These are phyloP conservation scores for Trichophyton benhamiae DNA, from an alignment of 2,329 filamentous ascomycete genomes.

Conservation along the genomic window DNA sequence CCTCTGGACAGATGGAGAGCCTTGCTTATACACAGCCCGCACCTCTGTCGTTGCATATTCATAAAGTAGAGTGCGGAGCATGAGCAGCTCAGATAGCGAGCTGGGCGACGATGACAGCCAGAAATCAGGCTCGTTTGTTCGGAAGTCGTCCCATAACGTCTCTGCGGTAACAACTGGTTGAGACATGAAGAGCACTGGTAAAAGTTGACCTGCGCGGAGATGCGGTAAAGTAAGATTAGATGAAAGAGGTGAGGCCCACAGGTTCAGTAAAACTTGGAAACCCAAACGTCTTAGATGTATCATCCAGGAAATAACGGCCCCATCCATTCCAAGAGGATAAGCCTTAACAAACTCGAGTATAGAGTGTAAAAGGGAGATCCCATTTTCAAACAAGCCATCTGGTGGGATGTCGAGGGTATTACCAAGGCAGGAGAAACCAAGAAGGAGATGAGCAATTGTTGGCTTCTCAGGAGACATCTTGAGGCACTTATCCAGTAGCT, in stretches of 20 bases:
- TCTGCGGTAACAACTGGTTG: slow-evolving; percentile 59
- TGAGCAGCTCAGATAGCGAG: slow-evolving; percentile 65
- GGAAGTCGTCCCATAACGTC: slow-evolving; percentile 60
- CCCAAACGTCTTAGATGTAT: slow-evolving; percentile 55
- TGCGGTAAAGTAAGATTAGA: slow-evolving; percentile 62
- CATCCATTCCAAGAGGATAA: slow-evolving; percentile 52
- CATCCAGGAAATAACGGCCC: slow-evolving; percentile 54
- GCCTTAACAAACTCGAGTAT: slow-evolving; percentile 60
- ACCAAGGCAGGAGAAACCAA: slow-evolving; percentile 72
- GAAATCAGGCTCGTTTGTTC: slow-evolving; percentile 52
- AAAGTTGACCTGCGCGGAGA: slow-evolving; percentile 63
- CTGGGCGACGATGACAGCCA: slow-evolving; percentile 54
- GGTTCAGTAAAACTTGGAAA: slow-evolving; percentile 60
- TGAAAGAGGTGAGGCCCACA: slow-evolving; percentile 77
- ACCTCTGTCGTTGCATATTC: slow-evolving; percentile 82
- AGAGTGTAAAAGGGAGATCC: slow-evolving; percentile 67
- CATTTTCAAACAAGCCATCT: slow-evolving; percentile 55
- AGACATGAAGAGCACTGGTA: slow-evolving; percentile 62
- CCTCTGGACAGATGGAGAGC: slow-evolving; percentile 57
- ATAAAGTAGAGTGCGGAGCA: slow-evolving; percentile 61
- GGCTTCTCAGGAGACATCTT: slow-evolving; percentile 62
- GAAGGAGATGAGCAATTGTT: slow-evolving; percentile 76
- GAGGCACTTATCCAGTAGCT: slow-evolving; percentile 74
- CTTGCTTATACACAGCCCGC: slow-evolving; percentile 58
- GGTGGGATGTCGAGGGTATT: slow-evolving; percentile 56